Evolutionary conservation across 768 basidiomycete species (phyloP).

Genomic region (Lactifluus rugatus): DNA sequence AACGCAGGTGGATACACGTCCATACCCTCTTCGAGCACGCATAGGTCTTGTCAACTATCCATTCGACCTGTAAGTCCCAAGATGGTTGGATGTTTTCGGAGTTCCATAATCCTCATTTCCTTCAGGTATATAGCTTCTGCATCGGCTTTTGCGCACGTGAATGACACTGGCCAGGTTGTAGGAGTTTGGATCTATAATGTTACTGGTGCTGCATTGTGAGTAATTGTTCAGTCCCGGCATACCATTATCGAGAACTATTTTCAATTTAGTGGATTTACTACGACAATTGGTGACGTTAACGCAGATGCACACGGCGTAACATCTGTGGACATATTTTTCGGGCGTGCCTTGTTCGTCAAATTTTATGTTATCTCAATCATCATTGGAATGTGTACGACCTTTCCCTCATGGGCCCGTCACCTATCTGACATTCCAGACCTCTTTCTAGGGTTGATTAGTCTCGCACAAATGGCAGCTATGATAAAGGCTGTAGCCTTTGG

Average conservation of each 20-base stretch:
- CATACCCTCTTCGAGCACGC: background rate
- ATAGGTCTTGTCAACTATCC: slow-evolving; percentile 3
- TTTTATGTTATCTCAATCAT: slow-evolving; percentile 7
- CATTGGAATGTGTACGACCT: slow-evolving; percentile 14
- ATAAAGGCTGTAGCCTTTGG: slow-evolving; percentile 19
- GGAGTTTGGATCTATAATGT: background rate
- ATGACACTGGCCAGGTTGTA: slow-evolving; percentile 1
- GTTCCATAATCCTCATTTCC: too few species aligned
- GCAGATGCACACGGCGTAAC: background rate
- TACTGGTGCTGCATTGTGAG: slow-evolving; percentile 2
- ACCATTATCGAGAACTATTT: background rate
- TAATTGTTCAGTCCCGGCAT: background rate
- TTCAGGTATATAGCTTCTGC: background rate
- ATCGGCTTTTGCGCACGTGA: background rate
- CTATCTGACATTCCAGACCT: background rate
- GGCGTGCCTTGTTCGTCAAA: slow-evolving; percentile 5
- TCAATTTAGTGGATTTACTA: background rate
- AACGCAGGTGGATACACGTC: background rate
- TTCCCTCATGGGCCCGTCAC: background rate
- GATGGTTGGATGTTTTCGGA: background rate
- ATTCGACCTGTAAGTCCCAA: slow-evolving; percentile 1
- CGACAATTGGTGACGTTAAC: background rate
- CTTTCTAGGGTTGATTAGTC: slow-evolving; percentile 10
- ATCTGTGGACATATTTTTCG: background rate
- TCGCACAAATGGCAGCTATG: slow-evolving; percentile 2